Conservation (phyloP, 257 asterid species). For the Solanum pinnatisectum region DNA sequence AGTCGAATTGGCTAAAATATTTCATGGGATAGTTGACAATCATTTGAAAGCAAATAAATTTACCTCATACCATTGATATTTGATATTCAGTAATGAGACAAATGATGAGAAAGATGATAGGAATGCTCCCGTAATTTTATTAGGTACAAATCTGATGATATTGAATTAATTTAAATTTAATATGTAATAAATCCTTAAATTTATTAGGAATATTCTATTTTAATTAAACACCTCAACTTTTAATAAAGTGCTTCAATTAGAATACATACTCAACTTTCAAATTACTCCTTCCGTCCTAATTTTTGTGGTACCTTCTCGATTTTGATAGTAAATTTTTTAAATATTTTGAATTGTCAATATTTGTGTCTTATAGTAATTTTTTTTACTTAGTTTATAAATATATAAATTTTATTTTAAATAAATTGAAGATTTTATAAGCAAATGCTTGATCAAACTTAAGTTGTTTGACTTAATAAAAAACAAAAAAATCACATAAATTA, state of each 20-base stretch:
- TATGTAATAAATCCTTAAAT: neutral
- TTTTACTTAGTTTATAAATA: no score
- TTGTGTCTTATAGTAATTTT: no score
- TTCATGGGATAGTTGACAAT: neutral
- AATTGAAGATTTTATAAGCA: fast-evolving
- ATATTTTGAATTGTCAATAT: no score
- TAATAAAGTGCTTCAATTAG: neutral
- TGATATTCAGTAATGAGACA: neutral
- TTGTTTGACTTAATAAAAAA: no score
- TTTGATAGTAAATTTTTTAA: no score
- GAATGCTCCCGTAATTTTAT: neutral
- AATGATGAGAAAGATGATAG: neutral
- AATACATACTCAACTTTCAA: neutral
- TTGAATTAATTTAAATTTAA: neutral
- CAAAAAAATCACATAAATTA: no score
- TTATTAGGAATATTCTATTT: no score
- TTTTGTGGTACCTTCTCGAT: neutral
- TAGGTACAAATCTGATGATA: neutral
- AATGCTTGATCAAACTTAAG: no score
- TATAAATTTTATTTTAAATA: no score
- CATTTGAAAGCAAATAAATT: neutral
- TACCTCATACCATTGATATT: neutral
- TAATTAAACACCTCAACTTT: neutral
- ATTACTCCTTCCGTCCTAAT: neutral
- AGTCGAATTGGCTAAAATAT: neutral